Evolutionary conservation across 1,139 yeast species (phyloP).

Genomic region (Pneumocystis carinii): DNA sequence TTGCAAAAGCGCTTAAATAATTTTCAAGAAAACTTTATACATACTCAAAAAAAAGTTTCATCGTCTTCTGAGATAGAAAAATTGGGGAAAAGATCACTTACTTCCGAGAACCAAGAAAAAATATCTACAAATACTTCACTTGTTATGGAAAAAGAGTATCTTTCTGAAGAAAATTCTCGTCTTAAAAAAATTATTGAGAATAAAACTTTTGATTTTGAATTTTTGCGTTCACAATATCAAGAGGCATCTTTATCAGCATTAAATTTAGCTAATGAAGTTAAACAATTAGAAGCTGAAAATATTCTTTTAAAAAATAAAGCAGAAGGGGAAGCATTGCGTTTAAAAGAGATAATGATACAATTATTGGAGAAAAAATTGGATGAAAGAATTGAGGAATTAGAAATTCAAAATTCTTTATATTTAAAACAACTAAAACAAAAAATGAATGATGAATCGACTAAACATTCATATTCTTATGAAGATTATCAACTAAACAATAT

Average conservation of each 20-base stretch:
- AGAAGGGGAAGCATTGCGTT: background rate
- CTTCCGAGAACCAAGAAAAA: background rate
- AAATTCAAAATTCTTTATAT: constrained; percentile 4
- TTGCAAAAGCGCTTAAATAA: background rate
- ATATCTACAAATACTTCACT: background rate
- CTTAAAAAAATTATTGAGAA: background rate
- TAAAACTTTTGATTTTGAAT: background rate
- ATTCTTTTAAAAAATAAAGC: background rate
- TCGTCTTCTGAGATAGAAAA: background rate
- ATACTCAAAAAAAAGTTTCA: background rate
- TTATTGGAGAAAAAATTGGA: background rate
- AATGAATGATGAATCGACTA: background rate
- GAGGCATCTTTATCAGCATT: background rate
- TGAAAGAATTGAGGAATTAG: constrained; percentile 1
- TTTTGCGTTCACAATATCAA: constrained; percentile 1
- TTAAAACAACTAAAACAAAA: constrained; percentile 3
- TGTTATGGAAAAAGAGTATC: background rate
- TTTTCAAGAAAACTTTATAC: background rate
- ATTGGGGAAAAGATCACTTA: background rate
- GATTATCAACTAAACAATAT: background rate
- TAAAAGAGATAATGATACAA: background rate
- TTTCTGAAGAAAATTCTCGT: background rate
- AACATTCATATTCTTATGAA: background rate
- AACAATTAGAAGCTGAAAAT: background rate
- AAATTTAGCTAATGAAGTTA: background rate